phyloP scores from a whole-genome alignment of 805 yeast genomes.

The Candida incommunis region DNA sequence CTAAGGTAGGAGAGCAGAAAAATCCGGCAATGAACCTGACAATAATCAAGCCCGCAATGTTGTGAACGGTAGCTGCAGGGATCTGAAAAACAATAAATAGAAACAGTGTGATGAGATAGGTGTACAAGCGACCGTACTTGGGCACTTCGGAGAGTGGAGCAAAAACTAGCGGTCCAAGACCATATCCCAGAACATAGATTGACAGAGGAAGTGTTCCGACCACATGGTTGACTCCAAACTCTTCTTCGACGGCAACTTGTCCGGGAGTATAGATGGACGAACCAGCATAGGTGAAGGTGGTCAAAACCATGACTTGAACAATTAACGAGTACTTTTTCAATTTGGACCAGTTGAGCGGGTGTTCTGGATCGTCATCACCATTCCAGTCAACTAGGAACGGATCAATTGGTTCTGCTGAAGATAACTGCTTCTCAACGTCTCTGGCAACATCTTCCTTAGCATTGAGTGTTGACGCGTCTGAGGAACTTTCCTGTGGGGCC shows the following conservation, averaged over 20 bases:
- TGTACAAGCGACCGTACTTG: constrained; percentile 34
- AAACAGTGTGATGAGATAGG: constrained; percentile 36
- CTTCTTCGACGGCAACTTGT: constrained; percentile 27
- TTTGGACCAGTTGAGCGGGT: constrained; percentile 44
- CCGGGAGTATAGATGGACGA: constrained; percentile 45
- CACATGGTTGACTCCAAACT: constrained; percentile 31
- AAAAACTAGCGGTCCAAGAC: constrained; percentile 43
- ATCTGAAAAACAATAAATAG: constrained; percentile 31
- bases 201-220: constrained; percentile 39
- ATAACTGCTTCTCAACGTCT: neutral
- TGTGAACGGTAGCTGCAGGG: constrained; percentile 26
- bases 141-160: constrained; percentile 48
- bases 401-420: neutral
- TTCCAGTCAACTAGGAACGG: neutral
- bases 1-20: constrained; percentile 40
- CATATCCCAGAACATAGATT: constrained; percentile 45
- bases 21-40: constrained; percentile 43
- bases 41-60: constrained; percentile 22
- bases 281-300: constrained; percentile 40
- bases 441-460: neutral
- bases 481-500: neutral
- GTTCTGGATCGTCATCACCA: constrained; percentile 6
- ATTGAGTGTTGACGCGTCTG: neutral
- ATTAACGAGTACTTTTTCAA: constrained; percentile 26
- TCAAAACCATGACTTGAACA: constrained; percentile 29